Base-by-base conservation (phyloP, 2,329 filamentous ascomycete species). In the Zopfia rhizophila region DNA sequence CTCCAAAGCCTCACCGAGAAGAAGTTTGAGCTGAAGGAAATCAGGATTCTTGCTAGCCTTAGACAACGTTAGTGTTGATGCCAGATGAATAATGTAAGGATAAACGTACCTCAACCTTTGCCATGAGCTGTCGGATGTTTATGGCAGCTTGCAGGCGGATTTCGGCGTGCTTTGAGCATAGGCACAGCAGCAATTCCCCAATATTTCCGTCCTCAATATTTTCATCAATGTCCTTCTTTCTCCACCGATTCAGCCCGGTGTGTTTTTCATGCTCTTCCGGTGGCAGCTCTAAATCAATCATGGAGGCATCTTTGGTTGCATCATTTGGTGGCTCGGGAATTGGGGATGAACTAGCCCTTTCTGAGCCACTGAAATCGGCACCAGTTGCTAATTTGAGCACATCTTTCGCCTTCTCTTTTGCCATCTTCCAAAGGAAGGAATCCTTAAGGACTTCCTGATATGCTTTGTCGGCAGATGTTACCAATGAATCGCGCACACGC, bases 1-100 rank as follows among this genome's bases (percentile, higher is more conserved):
- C 69, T 97, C 91, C 11, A 86, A 79, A 5, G 95, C 70, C 70
- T 96, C 92, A 45, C 85, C 89, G 2, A 94, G 78, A 3, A 97
- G 80, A 7, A 96, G 79, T 77, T 89, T 92, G 4, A 92, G 75
- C 50, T 92, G 87, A 25, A 90, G 85, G 62, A 86, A 88, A 61
- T 95, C 90, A 32, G 86, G 81, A 59, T 91, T 86, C 1, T 82
- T 80, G 0, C 89, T 92, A 39, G 84, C 83, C 66, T 86, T 81
- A 4, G 16, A 31, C 36, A 56, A 36, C 28, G 39, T 50, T 46
- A 51, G 48, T 27, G 35, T 44, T 21, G 28, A 22, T 24, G 25
- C 31, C 7, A 6, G 28, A 31, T n/a, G 23, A 23, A 13, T n/a
- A 4, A 36, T 36, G 30, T 21, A 11, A 16, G 10, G 7, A 32